Conservation (phyloP, 148 eudicot species). For the Fagopyrum homotropicum region DNA sequence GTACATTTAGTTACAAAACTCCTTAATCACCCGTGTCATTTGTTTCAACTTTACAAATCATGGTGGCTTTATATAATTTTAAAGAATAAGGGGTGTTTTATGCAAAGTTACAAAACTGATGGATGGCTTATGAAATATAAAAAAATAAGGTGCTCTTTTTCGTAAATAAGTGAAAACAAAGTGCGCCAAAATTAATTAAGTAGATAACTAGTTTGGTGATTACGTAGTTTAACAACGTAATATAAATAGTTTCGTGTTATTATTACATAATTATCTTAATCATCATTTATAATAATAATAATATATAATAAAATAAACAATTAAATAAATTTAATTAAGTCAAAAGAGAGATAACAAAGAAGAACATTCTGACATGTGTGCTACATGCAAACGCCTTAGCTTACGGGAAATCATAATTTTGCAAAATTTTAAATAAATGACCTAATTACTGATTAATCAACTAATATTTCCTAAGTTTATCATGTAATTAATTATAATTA, state of each 20-base stretch:
- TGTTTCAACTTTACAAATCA: no score
- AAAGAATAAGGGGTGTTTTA: no score
- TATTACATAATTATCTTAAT: background rate
- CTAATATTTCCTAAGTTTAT: background rate
- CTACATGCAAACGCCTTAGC: conserved; percentile 10
- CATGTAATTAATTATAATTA: background rate
- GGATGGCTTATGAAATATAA: no score
- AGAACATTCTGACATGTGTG: conserved; percentile 12
- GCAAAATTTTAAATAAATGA: background rate
- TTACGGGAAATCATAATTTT: background rate
- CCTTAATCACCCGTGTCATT: no score
- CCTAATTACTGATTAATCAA: background rate
- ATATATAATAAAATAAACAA: background rate
- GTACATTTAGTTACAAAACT: no score
- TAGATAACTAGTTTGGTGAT: no score
- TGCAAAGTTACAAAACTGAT: no score
- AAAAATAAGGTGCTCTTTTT: no score
- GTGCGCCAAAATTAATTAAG: no score
- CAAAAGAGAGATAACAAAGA: conserved; percentile 5
- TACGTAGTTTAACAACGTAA: background rate
- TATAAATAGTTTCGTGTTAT: background rate
- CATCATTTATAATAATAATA: background rate
- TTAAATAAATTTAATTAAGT: background rate
- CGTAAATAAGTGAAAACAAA: no score
- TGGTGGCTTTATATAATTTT: no score